phyloP scores from a whole-genome alignment of 1,139 yeast species.

The Scheffersomyces titani region DNA sequence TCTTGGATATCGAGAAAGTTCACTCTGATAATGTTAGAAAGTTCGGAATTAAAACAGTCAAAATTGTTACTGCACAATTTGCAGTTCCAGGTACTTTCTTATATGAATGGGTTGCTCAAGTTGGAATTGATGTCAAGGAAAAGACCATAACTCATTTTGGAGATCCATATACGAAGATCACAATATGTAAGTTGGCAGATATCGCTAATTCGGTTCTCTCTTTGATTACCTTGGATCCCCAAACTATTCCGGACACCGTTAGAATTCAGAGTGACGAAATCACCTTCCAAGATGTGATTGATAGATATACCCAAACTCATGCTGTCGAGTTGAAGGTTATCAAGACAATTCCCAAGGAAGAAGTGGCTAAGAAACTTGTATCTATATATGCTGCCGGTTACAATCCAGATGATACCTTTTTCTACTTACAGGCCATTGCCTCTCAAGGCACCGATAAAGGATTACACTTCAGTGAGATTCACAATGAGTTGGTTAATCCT shows the following conservation, averaged over 20 bases:
- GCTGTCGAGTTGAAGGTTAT: slow-evolving; percentile 34
- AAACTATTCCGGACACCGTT: slow-evolving; percentile 46
- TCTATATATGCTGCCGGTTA: slow-evolving; percentile 31
- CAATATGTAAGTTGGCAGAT: slow-evolving; percentile 30
- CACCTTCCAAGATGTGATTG: slow-evolving; percentile 39
- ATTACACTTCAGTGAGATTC: slow-evolving; percentile 23
- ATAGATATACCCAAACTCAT: slow-evolving; percentile 44
- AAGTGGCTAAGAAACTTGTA: slow-evolving; percentile 30
- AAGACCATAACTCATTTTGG: slow-evolving; percentile 41
- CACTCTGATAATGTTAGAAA: slow-evolving; percentile 41
- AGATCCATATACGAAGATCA: slow-evolving; percentile 33
- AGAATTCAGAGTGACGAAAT: slow-evolving; percentile 44
- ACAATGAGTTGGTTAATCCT: slow-evolving; percentile 58
- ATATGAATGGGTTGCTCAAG: slow-evolving; percentile 28
- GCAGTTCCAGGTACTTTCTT: slow-evolving; percentile 38
- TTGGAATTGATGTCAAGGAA: slow-evolving; percentile 34
- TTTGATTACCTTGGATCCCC: slow-evolving; percentile 29
- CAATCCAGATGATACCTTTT: slow-evolving; percentile 21
- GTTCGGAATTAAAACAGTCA: slow-evolving; percentile 51
- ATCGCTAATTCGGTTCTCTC: slow-evolving; percentile 36
- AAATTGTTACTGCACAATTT: slow-evolving; percentile 44
- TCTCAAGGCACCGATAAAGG: slow-evolving; percentile 45
- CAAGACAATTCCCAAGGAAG: slow-evolving; percentile 26
- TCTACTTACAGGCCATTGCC: slow-evolving; percentile 31
- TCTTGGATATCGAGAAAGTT: slow-evolving; percentile 33